Percentiles rank a stretch among this genome's conserved stretches.
These are phyloP conservation scores for Amanita pseudoporphyria DNA, from an alignment of 768 basidiomycete genomes.

Conservation along the genomic window DNA sequence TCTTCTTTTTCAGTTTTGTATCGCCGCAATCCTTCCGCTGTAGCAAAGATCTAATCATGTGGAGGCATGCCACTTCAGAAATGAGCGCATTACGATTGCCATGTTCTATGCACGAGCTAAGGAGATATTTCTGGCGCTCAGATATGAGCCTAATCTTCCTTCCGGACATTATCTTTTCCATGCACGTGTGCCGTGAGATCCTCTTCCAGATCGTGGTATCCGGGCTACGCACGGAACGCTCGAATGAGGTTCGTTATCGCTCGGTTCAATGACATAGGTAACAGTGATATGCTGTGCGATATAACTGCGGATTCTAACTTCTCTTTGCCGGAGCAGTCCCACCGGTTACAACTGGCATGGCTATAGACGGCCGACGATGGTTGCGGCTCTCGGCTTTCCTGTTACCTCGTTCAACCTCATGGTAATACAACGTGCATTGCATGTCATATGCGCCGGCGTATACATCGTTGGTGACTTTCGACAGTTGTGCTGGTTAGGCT, in stretches of 20 bases:
- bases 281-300: slow-evolving; percentile 58
- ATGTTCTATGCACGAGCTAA: slow-evolving; percentile 75
- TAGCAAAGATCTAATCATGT: slow-evolving; percentile 61
- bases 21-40: slow-evolving; percentile 60
- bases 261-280: slow-evolving; percentile 66
- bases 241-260: slow-evolving; percentile 56
- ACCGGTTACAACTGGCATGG: slow-evolving; percentile 39
- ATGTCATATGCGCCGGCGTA: slow-evolving; percentile 71
- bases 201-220: slow-evolving; percentile 63
- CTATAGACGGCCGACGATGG: slow-evolving; percentile 40
- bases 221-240: slow-evolving; percentile 51
- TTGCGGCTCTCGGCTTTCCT: slow-evolving; percentile 51
- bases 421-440: slow-evolving; percentile 49
- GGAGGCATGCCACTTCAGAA: slow-evolving; percentile 29
- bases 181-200: slow-evolving; percentile 22
- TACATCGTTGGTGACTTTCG: slow-evolving; percentile 75
- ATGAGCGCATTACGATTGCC: slow-evolving; percentile 37
- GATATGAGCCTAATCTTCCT: slow-evolving; percentile 64
- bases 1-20: slow-evolving; percentile 33
- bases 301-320: slow-evolving; percentile 49
- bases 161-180: slow-evolving; percentile 48
- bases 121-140: slow-evolving; percentile 71
- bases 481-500: slow-evolving; percentile 71
- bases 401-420: slow-evolving; percentile 65
- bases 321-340: slow-evolving; percentile 37